Base-by-base conservation (phyloP, 2,329 filamentous ascomycete genomes). In the Penicillium capsulatum region DNA sequence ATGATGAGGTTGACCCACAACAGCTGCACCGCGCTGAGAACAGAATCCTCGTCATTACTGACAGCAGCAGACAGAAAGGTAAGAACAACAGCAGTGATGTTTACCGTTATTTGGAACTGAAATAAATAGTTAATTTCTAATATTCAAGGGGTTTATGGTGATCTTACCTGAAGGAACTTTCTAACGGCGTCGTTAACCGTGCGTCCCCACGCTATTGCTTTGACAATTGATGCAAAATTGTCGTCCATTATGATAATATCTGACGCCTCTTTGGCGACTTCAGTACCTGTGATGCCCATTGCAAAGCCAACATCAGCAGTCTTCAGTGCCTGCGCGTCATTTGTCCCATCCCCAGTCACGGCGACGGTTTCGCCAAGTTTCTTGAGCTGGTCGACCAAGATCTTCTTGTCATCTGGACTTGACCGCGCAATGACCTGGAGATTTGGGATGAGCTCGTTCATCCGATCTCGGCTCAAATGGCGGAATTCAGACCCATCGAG, bases 181-280 rank as follows among this genome's bases (percentile, higher is more conserved):
- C 86, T 86, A 54, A 86, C 83, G 1, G 83, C 81, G 57, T 87
- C 83, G 56, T 86, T 86, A 53, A 87, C 83, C 22, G 83, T 81
- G 17, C 83, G 77, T 35, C 86, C 86, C 86, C 86, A 91, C 53
- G 84, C 83, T 52, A 90, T 73, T 10, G 86, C 86, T 65, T 87
- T 88, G 49, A 91, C 83, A 45, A 90, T 91, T 11, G 84, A 89
- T 17, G 81, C 76, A 65, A 91, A 91, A 67, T 90, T 90, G 65
- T 91, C 86, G 59, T 90, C 86, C 85, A 90, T 89, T 10, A 91
- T 72, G 53, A 91, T 88, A 45, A 91, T 91, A 27, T 84, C 83
- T 6, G 86, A 90, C 1, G 86, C 86, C 64, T 91, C 85, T 65
- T 90, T 90, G 31, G 86, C 86, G 27, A 91, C 85, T 62, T 90